Conservation (phyloP, 2,329 filamentous ascomycete species). For the Ophiostoma tasmaniense region DNA sequence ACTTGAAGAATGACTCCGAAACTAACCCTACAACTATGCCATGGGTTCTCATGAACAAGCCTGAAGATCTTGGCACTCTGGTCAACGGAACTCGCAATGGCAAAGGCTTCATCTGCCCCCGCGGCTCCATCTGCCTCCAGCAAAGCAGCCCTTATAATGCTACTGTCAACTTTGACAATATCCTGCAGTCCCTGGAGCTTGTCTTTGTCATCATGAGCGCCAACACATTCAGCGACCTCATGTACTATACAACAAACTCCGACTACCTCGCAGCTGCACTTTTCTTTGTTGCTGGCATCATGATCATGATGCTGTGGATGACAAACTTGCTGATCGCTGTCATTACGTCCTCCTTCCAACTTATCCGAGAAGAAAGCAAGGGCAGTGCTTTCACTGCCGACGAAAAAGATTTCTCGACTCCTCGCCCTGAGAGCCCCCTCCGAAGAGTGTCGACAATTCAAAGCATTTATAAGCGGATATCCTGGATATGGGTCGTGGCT, state of each 20-base stretch:
- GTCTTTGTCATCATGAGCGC: constrained; percentile 98
- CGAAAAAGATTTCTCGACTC: constrained; percentile 39
- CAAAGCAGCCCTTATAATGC: constrained; percentile 69
- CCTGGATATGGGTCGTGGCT: constrained; percentile 67
- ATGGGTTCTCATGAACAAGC: constrained; percentile 50
- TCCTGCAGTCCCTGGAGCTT: constrained; percentile 80
- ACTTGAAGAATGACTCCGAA: constrained; percentile 54
- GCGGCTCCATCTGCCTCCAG: constrained; percentile 74
- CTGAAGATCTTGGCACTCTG: constrained; percentile 38
- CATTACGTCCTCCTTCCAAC: constrained; percentile 96
- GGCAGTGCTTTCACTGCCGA: constrained; percentile 84
- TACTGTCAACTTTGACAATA: constrained; percentile 93
- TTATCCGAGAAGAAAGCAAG: constrained; percentile 93
- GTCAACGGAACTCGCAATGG: constrained; percentile 41
- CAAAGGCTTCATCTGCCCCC: constrained; percentile 86
- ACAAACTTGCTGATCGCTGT: constrained; percentile 92
- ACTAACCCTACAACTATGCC: constrained; percentile 38
- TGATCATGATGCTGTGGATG: constrained; percentile 93
- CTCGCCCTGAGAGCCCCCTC: constrained; percentile 31
- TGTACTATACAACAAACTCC: constrained; percentile 87
- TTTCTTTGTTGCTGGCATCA: constrained; percentile 64
- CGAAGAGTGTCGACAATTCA: constrained; percentile 49
- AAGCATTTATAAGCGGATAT: constrained; percentile 63
- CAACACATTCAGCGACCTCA: constrained; percentile 90
- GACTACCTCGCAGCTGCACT: constrained; percentile 82